These are phyloP conservation scores for Yamadazyma mexicana DNA, from an alignment of 1,139 yeast species.

Conservation along the genomic window DNA sequence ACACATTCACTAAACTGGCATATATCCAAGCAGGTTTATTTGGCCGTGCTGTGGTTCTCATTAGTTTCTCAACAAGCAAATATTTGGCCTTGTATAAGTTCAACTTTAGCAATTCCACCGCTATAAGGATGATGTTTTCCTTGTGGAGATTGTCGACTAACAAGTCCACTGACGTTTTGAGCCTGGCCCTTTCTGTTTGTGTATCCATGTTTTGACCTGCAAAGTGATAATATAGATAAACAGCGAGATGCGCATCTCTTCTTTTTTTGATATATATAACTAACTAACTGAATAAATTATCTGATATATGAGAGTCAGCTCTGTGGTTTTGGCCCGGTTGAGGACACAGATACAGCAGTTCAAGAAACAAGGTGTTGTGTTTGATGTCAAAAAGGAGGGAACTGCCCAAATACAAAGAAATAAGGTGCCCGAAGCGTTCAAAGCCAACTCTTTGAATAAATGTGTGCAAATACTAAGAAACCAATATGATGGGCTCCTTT, in stretches of 20 bases:
- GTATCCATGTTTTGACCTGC: not conserved
- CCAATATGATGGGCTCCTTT: conserved; percentile 20
- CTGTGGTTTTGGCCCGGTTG: conserved; percentile 9
- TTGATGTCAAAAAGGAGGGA: not conserved
- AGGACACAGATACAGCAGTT: conserved; percentile 29
- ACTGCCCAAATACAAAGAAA: not conserved
- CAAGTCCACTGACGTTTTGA: conserved; percentile 49
- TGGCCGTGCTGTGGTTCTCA: conserved; percentile 47
- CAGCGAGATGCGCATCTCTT: conserved; percentile 5
- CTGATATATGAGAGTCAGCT: conserved; percentile 3
- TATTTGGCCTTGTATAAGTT: conserved; percentile 67
- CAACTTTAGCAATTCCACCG: conserved; percentile 48
- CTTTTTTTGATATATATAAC: no score
- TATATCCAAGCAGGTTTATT: conserved; percentile 46
- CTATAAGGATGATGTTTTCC: conserved; percentile 49
- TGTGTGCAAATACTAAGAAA: conserved; percentile 19
- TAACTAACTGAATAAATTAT: not conserved
- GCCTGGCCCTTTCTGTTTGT: conserved; percentile 47
- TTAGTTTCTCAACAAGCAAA: conserved; percentile 52
- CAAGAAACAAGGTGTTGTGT: conserved; percentile 26
- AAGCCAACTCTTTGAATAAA: conserved; percentile 17
- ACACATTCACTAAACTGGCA: conserved; percentile 57
- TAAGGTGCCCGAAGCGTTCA: conserved; percentile 8
- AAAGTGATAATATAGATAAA: not conserved
- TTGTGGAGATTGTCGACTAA: conserved; percentile 46